These are phyloP conservation scores for Cyclotella baltica DNA, from an alignment of 108 stramenopile species.

Conservation along the genomic window DNA sequence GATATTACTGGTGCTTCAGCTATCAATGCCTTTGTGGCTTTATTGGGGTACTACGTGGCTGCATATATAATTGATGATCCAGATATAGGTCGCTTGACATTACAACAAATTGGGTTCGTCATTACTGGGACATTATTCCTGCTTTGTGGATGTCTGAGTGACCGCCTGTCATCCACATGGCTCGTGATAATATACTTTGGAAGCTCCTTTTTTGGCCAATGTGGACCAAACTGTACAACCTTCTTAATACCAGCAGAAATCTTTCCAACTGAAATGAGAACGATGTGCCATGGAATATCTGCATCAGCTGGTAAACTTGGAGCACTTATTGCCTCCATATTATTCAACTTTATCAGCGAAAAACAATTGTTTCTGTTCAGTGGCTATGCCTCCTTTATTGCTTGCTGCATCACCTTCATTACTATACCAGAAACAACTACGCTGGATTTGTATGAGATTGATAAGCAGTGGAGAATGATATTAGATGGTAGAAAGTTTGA, in stretches of 20 bases:
- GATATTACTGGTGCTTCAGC: conserved; percentile 61
- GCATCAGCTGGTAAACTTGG: conserved; percentile 78
- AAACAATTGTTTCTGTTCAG: conserved; percentile 62
- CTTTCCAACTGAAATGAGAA: conserved; percentile 71
- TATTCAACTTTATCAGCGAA: conserved; percentile 60
- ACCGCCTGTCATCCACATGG: conserved; percentile 50
- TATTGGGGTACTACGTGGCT: conserved; percentile 78
- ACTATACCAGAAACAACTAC: conserved; percentile 74
- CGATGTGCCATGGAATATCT: conserved; percentile 76
- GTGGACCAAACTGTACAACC: conserved; percentile 82
- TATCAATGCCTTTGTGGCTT: conserved; percentile 75
- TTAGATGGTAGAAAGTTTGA: conserved; percentile 42
- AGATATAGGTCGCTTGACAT: conserved; percentile 54
- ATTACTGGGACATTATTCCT: conserved; percentile 75
- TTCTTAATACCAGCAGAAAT: conserved; percentile 72
- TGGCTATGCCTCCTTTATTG: conserved; percentile 65
- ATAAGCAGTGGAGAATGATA: conserved; percentile 67
- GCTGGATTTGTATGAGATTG: conserved; percentile 69
- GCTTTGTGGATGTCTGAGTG: conserved; percentile 57
- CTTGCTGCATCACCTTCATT: conserved; percentile 58
- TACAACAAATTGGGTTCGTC: conserved; percentile 72
- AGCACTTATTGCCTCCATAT: conserved; percentile 72
- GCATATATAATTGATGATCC: conserved; percentile 71
- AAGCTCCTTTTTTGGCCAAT: conserved; percentile 76
- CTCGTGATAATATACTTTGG: conserved; percentile 67